Percentiles rank a stretch among this genome's conserved stretches.
Evolutionary conservation across 352 stramenopile species (phyloP).

Genomic region (Vaucheria bursata): DNA sequence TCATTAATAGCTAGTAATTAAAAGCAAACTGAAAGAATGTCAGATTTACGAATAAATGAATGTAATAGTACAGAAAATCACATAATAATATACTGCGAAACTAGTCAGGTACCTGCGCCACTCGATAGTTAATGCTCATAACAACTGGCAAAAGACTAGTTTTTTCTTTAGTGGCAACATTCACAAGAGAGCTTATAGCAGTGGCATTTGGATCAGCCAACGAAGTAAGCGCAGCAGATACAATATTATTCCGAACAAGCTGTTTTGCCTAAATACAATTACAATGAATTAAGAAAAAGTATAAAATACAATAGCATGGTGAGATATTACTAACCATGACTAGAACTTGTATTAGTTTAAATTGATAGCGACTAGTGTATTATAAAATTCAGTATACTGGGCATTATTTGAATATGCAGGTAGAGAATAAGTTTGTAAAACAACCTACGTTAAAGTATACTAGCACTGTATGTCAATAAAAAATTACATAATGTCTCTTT

Average conservation of each 20-base stretch:
- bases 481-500: too few relatives aligned
- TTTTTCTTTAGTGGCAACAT: not conserved
- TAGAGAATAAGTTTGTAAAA: not conserved
- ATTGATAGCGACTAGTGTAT: not conserved
- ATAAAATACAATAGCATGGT: not conserved
- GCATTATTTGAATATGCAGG: not conserved
- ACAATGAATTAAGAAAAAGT: not conserved
- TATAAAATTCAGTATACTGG: not conserved
- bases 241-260: not conserved
- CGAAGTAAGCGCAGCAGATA: not conserved
- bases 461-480: too few relatives aligned
- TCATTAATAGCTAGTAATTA: too few relatives aligned
- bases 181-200: not conserved
- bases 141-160: not conserved
- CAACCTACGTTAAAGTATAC: not conserved
- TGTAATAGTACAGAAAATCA: too few relatives aligned
- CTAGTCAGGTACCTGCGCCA: not conserved
- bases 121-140: not conserved
- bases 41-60: too few relatives aligned
- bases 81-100: too few relatives aligned
- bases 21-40: too few relatives aligned
- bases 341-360: not conserved
- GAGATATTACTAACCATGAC: not conserved
- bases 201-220: not conserved
- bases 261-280: not conserved